Evolutionary conservation across 2,329 filamentous ascomycete genomes (phyloP), one percentile per base, ranked within the genome.

Genomic region (Fusarium sororula): DNA sequence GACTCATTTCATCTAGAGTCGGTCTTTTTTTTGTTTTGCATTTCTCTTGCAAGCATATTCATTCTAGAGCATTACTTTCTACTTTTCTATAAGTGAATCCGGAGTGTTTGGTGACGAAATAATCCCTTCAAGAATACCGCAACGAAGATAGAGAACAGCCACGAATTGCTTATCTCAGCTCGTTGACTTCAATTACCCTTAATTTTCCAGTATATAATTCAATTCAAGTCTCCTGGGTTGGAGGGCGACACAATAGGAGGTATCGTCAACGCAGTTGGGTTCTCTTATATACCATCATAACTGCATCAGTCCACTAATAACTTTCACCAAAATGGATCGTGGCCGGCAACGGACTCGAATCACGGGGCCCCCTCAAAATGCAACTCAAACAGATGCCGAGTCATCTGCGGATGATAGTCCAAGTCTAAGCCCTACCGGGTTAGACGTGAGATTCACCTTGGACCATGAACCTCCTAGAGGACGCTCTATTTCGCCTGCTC

Each of bases 401-500:
- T 58, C 54, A 61, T 45, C 66, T 54, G 48, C 18, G 42, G 59
- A 44, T 54, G 55, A 63, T 51, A 54, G 65, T 35, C 68, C 68
- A 74, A 63, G 67, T 44, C 73, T 75, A 75, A 68, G 69, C 76
- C 66, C 73, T 57, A 76, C 69, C 61, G 61, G 74, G 74, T 65
- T 76, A 76, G 68, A 64, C 50, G 42, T 67, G 37, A 67, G 45
- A 30, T 67, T 55, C 41, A 47, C 39, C 28, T 60, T 56, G 26
- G 48, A 59, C 51, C 26, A 64, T 35, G 44, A 44, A 45, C 56
- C 44, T 55, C 56, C 30, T 47, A 65, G 42, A 55, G 30, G 32
- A 51, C 58, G 50, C 48, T 64, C 70, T 57, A 26, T 59, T 42
- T 58, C 73, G 26, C 55, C 73, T 37, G 71, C 56, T 44, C 66